These are phyloP conservation scores for Lactifluus piperatus DNA, from an alignment of 768 basidiomycete genomes.

Conservation along the genomic window DNA sequence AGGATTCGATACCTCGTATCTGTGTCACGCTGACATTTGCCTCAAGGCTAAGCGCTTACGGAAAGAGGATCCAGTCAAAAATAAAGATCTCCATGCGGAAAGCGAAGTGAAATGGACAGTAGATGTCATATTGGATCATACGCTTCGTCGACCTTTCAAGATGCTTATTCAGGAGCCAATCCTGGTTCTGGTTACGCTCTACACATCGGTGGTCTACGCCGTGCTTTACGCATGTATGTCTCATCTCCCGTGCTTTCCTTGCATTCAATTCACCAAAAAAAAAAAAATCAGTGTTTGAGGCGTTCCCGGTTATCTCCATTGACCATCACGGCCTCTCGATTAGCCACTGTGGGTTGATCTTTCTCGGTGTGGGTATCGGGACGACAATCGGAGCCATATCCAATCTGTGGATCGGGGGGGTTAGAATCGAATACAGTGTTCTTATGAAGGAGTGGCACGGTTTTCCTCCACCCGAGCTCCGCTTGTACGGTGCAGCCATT, in stretches of 20 bases:
- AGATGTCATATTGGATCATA: conserved; percentile 42
- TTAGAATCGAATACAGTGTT: conserved; percentile 21
- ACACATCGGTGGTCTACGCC: conserved; percentile 52
- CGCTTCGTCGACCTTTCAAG: conserved; percentile 47
- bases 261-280: background rate
- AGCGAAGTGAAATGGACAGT: conserved; percentile 52
- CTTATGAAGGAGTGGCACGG: conserved; percentile 32
- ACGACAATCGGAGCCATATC: conserved; percentile 27
- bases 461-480: conserved; percentile 33
- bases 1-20: background rate
- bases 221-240: conserved; percentile 49
- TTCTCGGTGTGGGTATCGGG: conserved; percentile 33
- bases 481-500: conserved; percentile 31
- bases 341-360: conserved; percentile 31
- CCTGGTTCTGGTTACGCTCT: conserved; percentile 50
- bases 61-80: conserved; percentile 39
- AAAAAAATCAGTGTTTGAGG: conserved; percentile 28
- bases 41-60: conserved; percentile 37
- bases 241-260: background rate
- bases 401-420: conserved; percentile 21
- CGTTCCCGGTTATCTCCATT: conserved; percentile 32
- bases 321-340: conserved; percentile 28
- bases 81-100: conserved; percentile 41
- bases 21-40: background rate
- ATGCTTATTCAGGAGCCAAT: conserved; percentile 59